Evolutionary conservation across 257 asterid species (phyloP).

Genomic region (Solanum dulcamara): DNA sequence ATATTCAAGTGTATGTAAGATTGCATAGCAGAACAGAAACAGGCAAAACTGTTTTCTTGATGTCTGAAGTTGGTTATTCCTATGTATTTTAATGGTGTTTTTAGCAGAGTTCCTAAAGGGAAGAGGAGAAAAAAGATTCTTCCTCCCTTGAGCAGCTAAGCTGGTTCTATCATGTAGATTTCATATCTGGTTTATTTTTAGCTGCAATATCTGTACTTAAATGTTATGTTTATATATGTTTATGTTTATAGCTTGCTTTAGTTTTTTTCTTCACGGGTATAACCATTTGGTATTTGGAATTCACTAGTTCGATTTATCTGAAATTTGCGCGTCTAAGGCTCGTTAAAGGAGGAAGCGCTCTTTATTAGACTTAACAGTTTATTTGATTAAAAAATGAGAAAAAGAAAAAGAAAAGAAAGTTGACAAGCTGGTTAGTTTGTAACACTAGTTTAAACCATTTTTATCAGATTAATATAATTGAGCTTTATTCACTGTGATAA

Average conservation of each 20-base stretch:
- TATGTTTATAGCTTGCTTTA: background rate
- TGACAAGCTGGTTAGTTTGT: too few species aligned
- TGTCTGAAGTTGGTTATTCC: background rate
- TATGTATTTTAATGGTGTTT: background rate
- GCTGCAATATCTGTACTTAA: background rate
- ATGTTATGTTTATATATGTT: background rate
- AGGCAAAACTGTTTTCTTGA: background rate
- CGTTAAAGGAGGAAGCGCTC: background rate
- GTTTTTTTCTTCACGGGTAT: background rate
- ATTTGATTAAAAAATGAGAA: too few species aligned
- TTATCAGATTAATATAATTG: too few species aligned
- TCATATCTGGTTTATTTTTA: background rate
- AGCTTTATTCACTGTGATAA: too few species aligned
- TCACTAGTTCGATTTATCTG: background rate
- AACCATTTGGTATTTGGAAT: background rate
- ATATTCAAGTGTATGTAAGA: background rate
- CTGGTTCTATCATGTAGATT: background rate
- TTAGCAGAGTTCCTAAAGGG: background rate
- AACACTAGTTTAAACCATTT: too few species aligned
- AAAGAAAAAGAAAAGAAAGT: too few species aligned
- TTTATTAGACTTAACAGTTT: too few species aligned
- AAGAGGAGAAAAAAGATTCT: background rate
- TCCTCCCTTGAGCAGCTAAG: background rate
- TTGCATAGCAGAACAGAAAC: background rate
- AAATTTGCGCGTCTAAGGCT: background rate